phyloP scores from a whole-genome alignment of 2,329 filamentous ascomycete genomes.

The Colletotrichum sp. region DNA sequence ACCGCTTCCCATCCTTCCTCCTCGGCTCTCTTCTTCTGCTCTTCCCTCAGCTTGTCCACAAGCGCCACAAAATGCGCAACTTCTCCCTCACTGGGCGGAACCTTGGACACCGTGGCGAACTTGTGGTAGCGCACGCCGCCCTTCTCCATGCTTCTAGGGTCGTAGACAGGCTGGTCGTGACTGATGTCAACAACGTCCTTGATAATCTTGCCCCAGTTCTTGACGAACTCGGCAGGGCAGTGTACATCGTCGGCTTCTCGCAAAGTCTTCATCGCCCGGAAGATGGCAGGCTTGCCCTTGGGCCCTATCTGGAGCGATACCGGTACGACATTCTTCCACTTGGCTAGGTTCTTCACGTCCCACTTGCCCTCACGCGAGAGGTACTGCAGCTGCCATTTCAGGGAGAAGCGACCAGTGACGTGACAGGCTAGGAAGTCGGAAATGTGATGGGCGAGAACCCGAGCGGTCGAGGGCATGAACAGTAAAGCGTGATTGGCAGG shows the following conservation, averaged over 20 bases:
- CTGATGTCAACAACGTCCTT: conserved; percentile 88
- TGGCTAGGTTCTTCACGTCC: conserved; percentile 95
- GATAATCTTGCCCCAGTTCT: conserved; percentile 69
- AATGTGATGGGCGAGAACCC: conserved; percentile 80
- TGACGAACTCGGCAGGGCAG: conserved; percentile 74
- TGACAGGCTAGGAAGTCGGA: conserved; percentile 80
- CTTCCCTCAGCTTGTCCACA: conserved; percentile 63
- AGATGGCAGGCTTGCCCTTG: conserved; percentile 56
- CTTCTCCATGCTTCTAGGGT: conserved; percentile 72
- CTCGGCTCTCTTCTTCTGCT: conserved; percentile 53
- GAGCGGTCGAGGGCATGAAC: conserved; percentile 78
- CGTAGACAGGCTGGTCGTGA: conserved; percentile 89
- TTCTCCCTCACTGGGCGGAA: conserved; percentile 71
- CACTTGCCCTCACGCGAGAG: conserved; percentile 91
- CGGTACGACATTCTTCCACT: conserved; percentile 83
- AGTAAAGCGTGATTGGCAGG: conserved; percentile 86
- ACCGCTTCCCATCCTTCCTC: conserved; percentile 46
- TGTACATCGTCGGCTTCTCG: conserved; percentile 87
- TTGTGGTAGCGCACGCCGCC: conserved; percentile 79
- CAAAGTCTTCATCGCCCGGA: conserved; percentile 91
- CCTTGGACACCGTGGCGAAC: conserved; percentile 90
- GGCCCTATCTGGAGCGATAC: conserved; percentile 78
- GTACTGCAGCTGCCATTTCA: conserved; percentile 91
- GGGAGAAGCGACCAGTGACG: conserved; percentile 77
- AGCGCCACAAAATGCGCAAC: conserved; percentile 59